Percentiles rank a stretch among this genome's conserved stretches.
Conservation (phyloP, 129 eudicot species). For the Pulicaria dysenterica region DNA sequence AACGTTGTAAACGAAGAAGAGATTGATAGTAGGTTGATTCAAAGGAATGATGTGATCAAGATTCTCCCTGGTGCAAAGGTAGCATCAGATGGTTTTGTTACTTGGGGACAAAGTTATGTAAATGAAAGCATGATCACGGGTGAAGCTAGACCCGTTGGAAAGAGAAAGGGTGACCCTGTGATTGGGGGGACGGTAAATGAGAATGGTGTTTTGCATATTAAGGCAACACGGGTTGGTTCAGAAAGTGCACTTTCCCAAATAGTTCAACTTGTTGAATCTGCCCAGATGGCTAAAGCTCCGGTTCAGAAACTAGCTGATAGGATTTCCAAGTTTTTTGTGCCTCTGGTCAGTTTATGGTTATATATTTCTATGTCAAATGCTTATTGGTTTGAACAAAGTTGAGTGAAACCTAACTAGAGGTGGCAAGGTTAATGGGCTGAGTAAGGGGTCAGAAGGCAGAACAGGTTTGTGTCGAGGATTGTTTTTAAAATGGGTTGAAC, state of each 20-base stretch:
- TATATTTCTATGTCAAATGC: background rate
- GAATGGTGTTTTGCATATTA: constrained; percentile 84
- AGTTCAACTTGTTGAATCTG: constrained; percentile 95
- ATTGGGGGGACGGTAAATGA: constrained; percentile 94
- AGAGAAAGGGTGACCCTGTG: constrained; percentile 79
- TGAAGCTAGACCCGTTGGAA: constrained; percentile 86
- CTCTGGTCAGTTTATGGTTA: constrained; percentile 56
- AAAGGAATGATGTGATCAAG: constrained; percentile 75
- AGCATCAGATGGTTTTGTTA: constrained; percentile 85
- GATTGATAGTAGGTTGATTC: constrained; percentile 82
- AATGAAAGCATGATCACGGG: constrained; percentile 99
- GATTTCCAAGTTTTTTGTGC: constrained; percentile 88
- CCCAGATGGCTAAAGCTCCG: constrained; percentile 98
- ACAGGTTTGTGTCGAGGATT: background rate
- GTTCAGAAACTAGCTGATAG: constrained; percentile 96
- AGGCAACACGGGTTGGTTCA: constrained; percentile 89
- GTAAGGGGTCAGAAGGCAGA: background rate
- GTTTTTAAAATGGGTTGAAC: background rate
- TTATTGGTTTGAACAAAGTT: background rate
- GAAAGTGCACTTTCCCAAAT: constrained; percentile 96
- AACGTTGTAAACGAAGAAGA: constrained; percentile 74
- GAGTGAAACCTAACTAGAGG: background rate
- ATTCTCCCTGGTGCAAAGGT: constrained; percentile 94
- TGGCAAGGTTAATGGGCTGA: background rate
- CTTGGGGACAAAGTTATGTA: constrained; percentile 96